phyloP scores from a whole-genome alignment of 2,329 filamentous ascomycete genomes.

The Phialemoniopsis sp. region DNA sequence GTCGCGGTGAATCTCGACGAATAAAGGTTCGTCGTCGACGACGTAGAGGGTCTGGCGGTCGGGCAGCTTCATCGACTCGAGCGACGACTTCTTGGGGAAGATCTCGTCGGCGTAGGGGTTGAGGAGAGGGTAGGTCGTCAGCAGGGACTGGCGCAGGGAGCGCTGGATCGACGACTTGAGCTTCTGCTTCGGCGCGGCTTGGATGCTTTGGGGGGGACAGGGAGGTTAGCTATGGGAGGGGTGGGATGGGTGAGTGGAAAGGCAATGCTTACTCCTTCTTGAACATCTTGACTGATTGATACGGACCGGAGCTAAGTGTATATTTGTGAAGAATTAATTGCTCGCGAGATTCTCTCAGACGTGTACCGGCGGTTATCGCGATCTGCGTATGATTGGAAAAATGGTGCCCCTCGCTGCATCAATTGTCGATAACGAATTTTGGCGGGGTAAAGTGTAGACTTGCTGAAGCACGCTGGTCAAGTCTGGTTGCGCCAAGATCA shows the following conservation, averaged over 20 bases:
- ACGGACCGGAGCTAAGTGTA: background rate
- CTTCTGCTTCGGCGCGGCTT: slow-evolving; percentile 81
- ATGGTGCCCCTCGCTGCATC: too few species aligned
- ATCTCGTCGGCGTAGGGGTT: slow-evolving; percentile 88
- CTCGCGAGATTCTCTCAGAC: too few species aligned
- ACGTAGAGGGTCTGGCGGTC: slow-evolving; percentile 89
- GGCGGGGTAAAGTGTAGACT: too few species aligned
- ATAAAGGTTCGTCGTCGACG: slow-evolving; percentile 72
- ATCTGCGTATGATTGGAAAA: too few species aligned
- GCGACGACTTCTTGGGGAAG: slow-evolving; percentile 88
- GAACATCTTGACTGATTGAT: slow-evolving; percentile 61
- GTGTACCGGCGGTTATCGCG: too few species aligned
- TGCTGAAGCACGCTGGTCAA: too few species aligned
- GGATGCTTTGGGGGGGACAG: slow-evolving; percentile 43
- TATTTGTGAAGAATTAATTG: too few species aligned
- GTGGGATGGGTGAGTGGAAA: slow-evolving; percentile 3
- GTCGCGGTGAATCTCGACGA: slow-evolving; percentile 78
- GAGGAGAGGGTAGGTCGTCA: slow-evolving; percentile 81
- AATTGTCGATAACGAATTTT: too few species aligned
- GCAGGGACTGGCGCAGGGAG: slow-evolving; percentile 74
- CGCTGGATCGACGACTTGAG: slow-evolving; percentile 96
- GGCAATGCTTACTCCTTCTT: slow-evolving; percentile 74
- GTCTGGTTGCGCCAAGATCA: too few species aligned
- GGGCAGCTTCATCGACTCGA: slow-evolving; percentile 88
- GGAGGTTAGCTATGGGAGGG: slow-evolving; percentile 10